Conservation (phyloP, 495 filamentous ascomycete genomes). For the Extremus antarcticus region DNA sequence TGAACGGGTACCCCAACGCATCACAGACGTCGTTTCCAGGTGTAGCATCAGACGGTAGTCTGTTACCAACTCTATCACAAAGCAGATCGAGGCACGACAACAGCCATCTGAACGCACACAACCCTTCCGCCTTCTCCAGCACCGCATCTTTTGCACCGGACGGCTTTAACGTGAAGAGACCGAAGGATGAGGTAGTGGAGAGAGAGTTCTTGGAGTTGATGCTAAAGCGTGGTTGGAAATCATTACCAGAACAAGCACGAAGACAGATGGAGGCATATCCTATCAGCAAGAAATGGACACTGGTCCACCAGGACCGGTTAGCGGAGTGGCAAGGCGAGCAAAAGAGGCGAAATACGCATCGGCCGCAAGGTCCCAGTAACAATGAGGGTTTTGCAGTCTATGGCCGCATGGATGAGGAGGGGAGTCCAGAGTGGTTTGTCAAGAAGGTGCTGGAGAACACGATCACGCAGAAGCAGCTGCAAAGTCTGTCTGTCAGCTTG, state of each 20-base stretch:
- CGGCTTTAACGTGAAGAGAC: slow-evolving; percentile 56
- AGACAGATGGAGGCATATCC: slow-evolving; percentile 94
- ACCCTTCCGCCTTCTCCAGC: slow-evolving; percentile 34
- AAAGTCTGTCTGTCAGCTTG: slow-evolving; percentile 83
- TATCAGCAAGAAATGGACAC: slow-evolving; percentile 88
- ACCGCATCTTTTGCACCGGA: slow-evolving; percentile 42
- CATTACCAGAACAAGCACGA: slow-evolving; percentile 87
- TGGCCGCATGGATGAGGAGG: slow-evolving; percentile 74
- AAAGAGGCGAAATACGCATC: slow-evolving; percentile 65
- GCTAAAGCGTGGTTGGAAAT: slow-evolving; percentile 95
- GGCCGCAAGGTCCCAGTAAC: slow-evolving; percentile 43
- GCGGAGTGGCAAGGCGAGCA: slow-evolving; percentile 90
- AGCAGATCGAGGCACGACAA: background rate
- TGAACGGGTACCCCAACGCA: slow-evolving; percentile 6
- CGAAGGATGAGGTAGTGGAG: slow-evolving; percentile 83
- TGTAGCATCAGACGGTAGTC: slow-evolving; percentile 15
- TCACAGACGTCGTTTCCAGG: slow-evolving; percentile 23
- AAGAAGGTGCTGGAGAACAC: slow-evolving; percentile 92
- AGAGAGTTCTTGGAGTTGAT: slow-evolving; percentile 85
- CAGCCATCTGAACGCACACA: slow-evolving; percentile 20
- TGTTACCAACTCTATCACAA: background rate
- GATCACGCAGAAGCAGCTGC: slow-evolving; percentile 81
- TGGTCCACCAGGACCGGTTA: slow-evolving; percentile 89
- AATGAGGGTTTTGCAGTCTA: slow-evolving; percentile 41
- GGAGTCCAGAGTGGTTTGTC: slow-evolving; percentile 96